Conservation (phyloP, 306 rosid genomes). For the Sophora flavescens region DNA sequence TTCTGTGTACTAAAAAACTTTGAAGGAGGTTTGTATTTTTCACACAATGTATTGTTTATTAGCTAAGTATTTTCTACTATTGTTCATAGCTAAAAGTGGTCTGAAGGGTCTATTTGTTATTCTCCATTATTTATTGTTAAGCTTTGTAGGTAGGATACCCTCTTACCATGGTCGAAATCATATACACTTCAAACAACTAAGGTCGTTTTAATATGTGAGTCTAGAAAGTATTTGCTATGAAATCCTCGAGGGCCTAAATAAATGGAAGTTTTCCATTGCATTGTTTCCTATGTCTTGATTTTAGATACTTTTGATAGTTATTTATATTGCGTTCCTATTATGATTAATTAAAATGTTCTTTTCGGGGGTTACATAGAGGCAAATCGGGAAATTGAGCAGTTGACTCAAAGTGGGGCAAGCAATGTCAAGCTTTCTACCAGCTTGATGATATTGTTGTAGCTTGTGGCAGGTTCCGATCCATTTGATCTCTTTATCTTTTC, state of each 20-base stretch:
- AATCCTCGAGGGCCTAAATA: background rate
- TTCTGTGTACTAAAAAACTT: too few relatives aligned
- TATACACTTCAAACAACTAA: too few relatives aligned
- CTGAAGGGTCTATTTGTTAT: too few relatives aligned
- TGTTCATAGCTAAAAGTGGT: too few relatives aligned
- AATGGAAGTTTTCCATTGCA: conserved; percentile 37
- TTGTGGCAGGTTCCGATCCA: conserved; percentile 82
- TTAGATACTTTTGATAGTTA: background rate
- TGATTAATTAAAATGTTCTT: conserved; percentile 33
- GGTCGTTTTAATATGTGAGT: too few relatives aligned
- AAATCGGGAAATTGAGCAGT: conserved; percentile 81
- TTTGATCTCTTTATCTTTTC: conserved; percentile 46
- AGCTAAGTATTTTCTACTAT: too few relatives aligned
- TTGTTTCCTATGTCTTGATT: conserved; percentile 21
- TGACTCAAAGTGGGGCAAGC: conserved; percentile 59
- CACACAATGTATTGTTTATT: too few relatives aligned
- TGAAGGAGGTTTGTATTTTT: too few relatives aligned
- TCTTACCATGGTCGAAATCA: too few relatives aligned
- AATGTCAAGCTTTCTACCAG: too few relatives aligned
- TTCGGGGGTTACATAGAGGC: conserved; percentile 94
- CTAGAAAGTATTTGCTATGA: conserved; percentile 12
- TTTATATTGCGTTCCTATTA: conserved; percentile 21
- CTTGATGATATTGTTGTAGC: conserved; percentile 96
- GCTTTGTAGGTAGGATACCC: too few relatives aligned
- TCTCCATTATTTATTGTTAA: too few relatives aligned